These are phyloP conservation scores for Solanum hybrid DNA, from an alignment of 305 asterid genomes.

Conservation along the genomic window DNA sequence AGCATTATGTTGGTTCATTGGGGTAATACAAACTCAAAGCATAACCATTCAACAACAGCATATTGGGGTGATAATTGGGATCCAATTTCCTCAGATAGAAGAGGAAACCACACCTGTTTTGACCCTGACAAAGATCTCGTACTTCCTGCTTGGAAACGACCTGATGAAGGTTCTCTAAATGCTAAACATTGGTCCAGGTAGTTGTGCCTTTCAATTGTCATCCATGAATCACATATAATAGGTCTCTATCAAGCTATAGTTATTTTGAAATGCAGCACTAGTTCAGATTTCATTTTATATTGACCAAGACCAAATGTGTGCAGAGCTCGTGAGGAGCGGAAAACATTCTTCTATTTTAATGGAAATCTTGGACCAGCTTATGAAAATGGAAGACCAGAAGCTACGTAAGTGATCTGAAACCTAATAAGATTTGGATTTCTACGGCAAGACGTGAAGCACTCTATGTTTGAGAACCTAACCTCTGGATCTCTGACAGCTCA, in stretches of 20 bases:
- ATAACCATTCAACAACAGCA: constrained; percentile 89
- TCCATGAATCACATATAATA: not conserved
- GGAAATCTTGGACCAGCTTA: constrained; percentile 96
- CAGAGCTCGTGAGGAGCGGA: constrained; percentile 77
- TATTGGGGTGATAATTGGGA: constrained; percentile 87
- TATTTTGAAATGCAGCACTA: not conserved
- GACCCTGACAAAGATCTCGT: constrained; percentile 93
- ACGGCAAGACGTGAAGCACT: constrained; percentile 1
- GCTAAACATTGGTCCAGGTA: constrained; percentile 74
- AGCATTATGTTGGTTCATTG: constrained; percentile 98
- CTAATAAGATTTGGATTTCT: constrained; percentile 6
- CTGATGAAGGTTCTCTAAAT: constrained; percentile 47
- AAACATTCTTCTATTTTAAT: constrained; percentile 74
- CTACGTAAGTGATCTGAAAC: constrained; percentile 44
- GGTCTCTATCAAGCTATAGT: not conserved
- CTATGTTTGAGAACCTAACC: not conserved
- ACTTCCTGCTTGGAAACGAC: constrained; percentile 92
- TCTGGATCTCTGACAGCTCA: not conserved
- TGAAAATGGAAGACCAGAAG: constrained; percentile 83
- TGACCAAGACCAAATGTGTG: constrained; percentile 9
- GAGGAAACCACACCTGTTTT: constrained; percentile 89
- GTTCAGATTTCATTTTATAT: not conserved
- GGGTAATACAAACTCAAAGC: constrained; percentile 92
- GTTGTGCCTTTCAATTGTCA: not conserved
- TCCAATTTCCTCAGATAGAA: constrained; percentile 53